Conservation (phyloP, 2,329 filamentous ascomycete species). For the Trichoderma sp. region DNA sequence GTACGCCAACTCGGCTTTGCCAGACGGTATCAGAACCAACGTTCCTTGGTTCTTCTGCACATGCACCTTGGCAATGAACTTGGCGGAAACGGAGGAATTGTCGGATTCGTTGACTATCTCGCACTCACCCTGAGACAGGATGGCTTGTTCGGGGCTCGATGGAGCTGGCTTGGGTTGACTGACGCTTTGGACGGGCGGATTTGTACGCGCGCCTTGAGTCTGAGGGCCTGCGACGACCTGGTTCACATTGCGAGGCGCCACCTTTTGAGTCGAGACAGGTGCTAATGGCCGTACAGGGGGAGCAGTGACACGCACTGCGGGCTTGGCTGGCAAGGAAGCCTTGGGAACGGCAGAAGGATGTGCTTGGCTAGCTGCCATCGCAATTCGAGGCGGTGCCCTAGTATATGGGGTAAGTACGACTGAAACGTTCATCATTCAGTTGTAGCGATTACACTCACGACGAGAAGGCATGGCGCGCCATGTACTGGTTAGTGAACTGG, state of each 20-base stretch:
- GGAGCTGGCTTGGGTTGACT: background rate
- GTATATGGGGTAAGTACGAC: background rate
- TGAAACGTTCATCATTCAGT: too few relatives aligned
- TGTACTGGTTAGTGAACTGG: slow-evolving; percentile 24
- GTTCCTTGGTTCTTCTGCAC: slow-evolving; percentile 28
- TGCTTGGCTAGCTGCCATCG: background rate
- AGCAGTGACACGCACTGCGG: background rate
- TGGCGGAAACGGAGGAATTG: slow-evolving; percentile 18
- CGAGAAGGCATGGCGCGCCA: slow-evolving; percentile 21
- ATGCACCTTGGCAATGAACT: slow-evolving; percentile 32
- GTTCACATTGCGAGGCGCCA: background rate
- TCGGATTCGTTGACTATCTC: slow-evolving; percentile 28
- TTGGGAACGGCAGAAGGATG: background rate
- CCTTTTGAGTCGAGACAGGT: background rate
- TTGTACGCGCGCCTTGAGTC: background rate
- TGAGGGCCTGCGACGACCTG: background rate
- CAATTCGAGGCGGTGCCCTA: slow-evolving; percentile 30
- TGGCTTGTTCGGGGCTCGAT: background rate
- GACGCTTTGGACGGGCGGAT: background rate
- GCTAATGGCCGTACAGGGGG: background rate
- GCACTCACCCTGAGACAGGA: slow-evolving; percentile 32
- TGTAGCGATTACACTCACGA: slow-evolving; percentile 25
- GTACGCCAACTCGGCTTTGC: slow-evolving; percentile 29
- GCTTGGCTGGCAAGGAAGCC: background rate
- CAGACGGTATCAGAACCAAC: slow-evolving; percentile 31